These are phyloP conservation scores for Elaphomyces granulatus DNA, from an alignment of 495 filamentous ascomycete genomes.

Conservation along the genomic window DNA sequence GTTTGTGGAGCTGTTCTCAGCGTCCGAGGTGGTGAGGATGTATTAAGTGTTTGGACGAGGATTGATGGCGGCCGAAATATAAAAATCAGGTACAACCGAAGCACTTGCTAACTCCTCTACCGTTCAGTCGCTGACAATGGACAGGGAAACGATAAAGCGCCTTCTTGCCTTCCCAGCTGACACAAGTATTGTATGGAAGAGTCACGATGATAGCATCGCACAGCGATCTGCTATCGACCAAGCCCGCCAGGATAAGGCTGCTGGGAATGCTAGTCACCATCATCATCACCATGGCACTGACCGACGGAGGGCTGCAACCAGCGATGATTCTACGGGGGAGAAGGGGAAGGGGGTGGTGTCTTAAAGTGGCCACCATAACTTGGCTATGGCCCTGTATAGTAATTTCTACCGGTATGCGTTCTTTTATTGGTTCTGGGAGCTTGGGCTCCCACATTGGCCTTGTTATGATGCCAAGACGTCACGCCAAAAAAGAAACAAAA, in stretches of 20 bases:
- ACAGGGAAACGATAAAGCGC: constrained; percentile 84
- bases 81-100: constrained; percentile 68
- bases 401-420: constrained; percentile 9
- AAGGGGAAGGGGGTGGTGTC: constrained; percentile 28
- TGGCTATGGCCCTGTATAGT: constrained; percentile 33
- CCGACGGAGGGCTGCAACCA: constrained; percentile 32
- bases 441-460: background rate
- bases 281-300: constrained; percentile 25
- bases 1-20: constrained; percentile 90
- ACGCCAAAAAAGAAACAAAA: background rate
- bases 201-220: constrained; percentile 70
- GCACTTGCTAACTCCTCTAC: constrained; percentile 1
- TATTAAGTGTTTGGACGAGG: constrained; percentile 93
- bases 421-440: background rate
- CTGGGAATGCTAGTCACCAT: constrained; percentile 30
- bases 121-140: constrained; percentile 6
- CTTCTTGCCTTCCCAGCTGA: constrained; percentile 70
- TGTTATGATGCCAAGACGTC: background rate
- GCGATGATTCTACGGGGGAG: constrained; percentile 32
- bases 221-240: constrained; percentile 71
- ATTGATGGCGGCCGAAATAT: constrained; percentile 84
- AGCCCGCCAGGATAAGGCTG: constrained; percentile 60
- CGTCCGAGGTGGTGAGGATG: constrained; percentile 89
- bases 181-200: constrained; percentile 88
- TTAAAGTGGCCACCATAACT: constrained; percentile 13